Evolutionary conservation across 2,329 filamentous ascomycete genomes (phyloP).

Genomic region (Immersiporthe knoxdaviesiana): DNA sequence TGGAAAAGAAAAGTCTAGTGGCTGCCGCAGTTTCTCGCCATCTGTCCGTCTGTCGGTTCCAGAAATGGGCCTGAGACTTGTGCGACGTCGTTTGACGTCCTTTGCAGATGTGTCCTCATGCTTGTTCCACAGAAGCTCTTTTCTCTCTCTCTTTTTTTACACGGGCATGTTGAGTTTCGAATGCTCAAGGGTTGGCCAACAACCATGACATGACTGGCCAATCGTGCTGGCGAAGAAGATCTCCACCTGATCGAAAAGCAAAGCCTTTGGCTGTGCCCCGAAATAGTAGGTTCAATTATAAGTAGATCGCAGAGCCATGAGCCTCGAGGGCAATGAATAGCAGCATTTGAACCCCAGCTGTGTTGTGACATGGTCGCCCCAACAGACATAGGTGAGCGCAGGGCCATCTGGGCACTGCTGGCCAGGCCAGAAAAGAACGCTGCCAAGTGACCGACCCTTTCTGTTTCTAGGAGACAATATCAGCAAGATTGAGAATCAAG

Average conservation of each 20-base stretch:
- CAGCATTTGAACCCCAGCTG: not conserved
- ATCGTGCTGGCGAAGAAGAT: not conserved
- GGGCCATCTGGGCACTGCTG: not conserved
- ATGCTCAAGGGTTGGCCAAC: not conserved
- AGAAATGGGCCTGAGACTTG: not conserved
- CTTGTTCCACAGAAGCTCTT: not conserved
- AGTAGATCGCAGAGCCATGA: not conserved
- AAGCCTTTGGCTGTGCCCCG: not conserved
- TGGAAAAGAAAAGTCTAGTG: not conserved
- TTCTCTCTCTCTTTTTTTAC: not conserved
- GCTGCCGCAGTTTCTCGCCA: slow-evolving; percentile 1
- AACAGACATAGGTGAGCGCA: not conserved
- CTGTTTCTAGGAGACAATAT: not conserved
- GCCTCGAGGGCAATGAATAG: not conserved
- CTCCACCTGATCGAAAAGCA: not conserved
- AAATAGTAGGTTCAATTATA: not conserved
- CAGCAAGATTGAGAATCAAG: not conserved
- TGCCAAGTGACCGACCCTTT: not conserved
- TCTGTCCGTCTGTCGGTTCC: not conserved
- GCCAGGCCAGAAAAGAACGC: not conserved
- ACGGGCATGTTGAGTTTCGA: not conserved
- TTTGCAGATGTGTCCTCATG: not conserved
- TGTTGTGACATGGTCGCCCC: not conserved
- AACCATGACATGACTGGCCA: not conserved
- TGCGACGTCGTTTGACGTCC: not conserved